A percentile compares a stretch with the other conserved stretches of the same genome.
These are phyloP conservation scores for Salix arbutifolia DNA, from an alignment of 345 rosid genomes.

Conservation along the genomic window DNA sequence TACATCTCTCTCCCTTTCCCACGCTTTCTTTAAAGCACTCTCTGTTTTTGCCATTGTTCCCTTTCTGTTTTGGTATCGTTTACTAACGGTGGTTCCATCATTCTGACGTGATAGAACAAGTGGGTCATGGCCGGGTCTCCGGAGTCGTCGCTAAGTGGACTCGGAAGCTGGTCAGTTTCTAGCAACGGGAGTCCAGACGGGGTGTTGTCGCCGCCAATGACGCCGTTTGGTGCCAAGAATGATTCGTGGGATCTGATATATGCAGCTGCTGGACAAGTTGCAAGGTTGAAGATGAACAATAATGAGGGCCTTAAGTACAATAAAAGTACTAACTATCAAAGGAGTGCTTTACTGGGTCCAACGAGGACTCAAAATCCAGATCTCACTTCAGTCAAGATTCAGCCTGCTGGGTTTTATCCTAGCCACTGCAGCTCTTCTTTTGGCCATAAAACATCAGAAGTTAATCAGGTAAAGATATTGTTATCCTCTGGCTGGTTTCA, in stretches of 20 bases:
- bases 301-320: not conserved
- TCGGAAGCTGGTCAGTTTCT: constrained; percentile 20
- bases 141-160: constrained; percentile 25
- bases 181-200: constrained; percentile 30
- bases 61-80: not conserved
- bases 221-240: constrained; percentile 13
- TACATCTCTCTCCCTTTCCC: not conserved
- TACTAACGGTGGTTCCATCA: not conserved
- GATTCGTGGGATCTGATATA: constrained; percentile 24
- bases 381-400: constrained; percentile 9
- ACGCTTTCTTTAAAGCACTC: not conserved
- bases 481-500: not conserved
- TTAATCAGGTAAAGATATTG: constrained; percentile 22
- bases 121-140: constrained; percentile 22
- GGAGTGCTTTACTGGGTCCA: not conserved
- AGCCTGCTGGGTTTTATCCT: constrained; percentile 17
- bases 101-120: not conserved
- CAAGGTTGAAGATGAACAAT: constrained; percentile 18
- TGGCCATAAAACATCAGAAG: not conserved
- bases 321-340: not conserved
- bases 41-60: not conserved
- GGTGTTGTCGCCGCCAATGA: constrained; percentile 23
- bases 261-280: constrained; percentile 24
- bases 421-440: not conserved
- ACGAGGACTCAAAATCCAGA: constrained; percentile 5